A percentile compares a stretch with the other conserved stretches of the same genome.
Conservation (phyloP, 306 rosid genomes). For the Albizia julibrissin region DNA sequence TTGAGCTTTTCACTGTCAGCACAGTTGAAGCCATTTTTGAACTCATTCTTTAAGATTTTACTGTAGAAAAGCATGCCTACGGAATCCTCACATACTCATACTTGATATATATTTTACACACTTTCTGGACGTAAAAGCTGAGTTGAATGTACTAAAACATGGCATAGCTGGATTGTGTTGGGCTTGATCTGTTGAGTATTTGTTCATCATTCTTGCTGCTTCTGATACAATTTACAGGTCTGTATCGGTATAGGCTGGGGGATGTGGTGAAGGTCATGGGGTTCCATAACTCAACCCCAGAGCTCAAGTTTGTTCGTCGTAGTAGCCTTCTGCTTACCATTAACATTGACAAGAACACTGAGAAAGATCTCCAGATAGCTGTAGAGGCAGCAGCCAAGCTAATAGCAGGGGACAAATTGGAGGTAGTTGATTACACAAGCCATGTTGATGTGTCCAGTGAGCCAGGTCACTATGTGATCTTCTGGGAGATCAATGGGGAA, state of each 20-base stretch:
- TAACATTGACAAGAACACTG: conserved; percentile 90
- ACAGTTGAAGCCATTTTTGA: background rate
- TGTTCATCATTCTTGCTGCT: background rate
- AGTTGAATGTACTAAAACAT: background rate
- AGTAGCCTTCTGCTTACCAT: conserved; percentile 67
- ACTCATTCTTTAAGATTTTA: background rate
- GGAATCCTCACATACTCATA: background rate
- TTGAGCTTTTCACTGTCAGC: background rate
- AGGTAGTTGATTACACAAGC: conserved; percentile 82
- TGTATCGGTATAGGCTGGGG: conserved; percentile 84
- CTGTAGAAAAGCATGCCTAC: background rate
- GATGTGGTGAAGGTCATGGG: conserved; percentile 80
- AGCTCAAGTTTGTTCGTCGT: conserved; percentile 68
- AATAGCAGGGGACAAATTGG: conserved; percentile 65
- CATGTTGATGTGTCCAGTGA: conserved; percentile 58
- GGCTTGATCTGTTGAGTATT: too few relatives aligned
- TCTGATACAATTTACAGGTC: conserved; percentile 52
- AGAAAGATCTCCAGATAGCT: conserved; percentile 69
- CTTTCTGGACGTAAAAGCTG: background rate
- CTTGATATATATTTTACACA: background rate
- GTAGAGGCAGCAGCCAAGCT: conserved; percentile 67
- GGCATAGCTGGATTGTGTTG: background rate
- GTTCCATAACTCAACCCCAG: conserved; percentile 79
- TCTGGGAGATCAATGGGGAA: conserved; percentile 82
- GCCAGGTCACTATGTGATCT: conserved; percentile 88